phyloP scores from a whole-genome alignment of 148 eudicot species.

The Rhododendron simsii region DNA sequence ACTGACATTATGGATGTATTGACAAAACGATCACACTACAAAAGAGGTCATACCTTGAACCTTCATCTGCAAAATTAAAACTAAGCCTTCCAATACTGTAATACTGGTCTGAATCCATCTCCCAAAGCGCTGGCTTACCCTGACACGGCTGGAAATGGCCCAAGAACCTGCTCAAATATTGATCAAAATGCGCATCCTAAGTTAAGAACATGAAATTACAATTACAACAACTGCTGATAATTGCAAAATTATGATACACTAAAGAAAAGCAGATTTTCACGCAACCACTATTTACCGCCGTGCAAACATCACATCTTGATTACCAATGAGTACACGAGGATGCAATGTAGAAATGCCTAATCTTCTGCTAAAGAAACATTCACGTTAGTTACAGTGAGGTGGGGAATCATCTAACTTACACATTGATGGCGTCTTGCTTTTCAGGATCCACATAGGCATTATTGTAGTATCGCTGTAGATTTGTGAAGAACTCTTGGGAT shows the following conservation, averaged over 20 bases:
- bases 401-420: constrained; percentile 46
- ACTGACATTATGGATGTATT: background rate
- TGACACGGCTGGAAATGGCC: constrained; percentile 86
- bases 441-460: constrained; percentile 75
- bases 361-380: background rate
- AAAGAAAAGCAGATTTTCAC: background rate
- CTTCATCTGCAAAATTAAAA: constrained; percentile 38
- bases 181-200: background rate
- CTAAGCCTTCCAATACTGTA: constrained; percentile 60
- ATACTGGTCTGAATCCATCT: constrained; percentile 81
- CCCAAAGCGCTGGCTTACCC: constrained; percentile 89
- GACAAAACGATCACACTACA: background rate
- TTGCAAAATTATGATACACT: background rate
- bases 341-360: background rate
- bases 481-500: constrained; percentile 61
- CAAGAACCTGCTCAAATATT: constrained; percentile 57
- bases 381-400: background rate
- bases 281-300: background rate
- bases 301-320: background rate
- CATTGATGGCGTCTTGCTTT: constrained; percentile 85
- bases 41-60: constrained; percentile 41
- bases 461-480: constrained; percentile 72
- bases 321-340: background rate
- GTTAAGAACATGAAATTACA: background rate
- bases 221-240: background rate